phyloP scores from a whole-genome alignment of 2,329 filamentous ascomycete species.

The Paecilomyces sp. region DNA sequence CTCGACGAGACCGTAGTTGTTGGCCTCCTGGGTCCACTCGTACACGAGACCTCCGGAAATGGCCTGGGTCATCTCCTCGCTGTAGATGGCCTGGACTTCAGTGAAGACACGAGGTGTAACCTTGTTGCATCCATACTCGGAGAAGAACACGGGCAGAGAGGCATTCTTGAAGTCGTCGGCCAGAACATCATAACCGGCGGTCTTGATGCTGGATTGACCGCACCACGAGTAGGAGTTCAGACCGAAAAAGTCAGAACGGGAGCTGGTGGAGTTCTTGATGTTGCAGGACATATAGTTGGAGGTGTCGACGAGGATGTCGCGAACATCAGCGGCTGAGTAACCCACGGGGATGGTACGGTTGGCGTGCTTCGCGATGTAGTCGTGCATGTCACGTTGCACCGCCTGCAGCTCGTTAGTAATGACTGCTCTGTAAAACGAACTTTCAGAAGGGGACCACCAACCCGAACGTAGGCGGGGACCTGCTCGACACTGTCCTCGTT shows the following conservation, averaged over 20 bases:
- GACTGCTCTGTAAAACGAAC: background rate
- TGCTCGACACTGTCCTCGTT: slow-evolving; percentile 50
- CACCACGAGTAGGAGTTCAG: slow-evolving; percentile 66
- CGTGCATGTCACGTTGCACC: slow-evolving; percentile 60
- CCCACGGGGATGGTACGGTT: slow-evolving; percentile 57
- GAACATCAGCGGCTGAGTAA: slow-evolving; percentile 61
- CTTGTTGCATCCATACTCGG: slow-evolving; percentile 60
- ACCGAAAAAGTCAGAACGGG: slow-evolving; percentile 58
- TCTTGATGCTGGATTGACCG: slow-evolving; percentile 47
- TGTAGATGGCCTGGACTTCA: slow-evolving; percentile 55
- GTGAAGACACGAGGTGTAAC: slow-evolving; percentile 52
- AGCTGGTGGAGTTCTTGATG: slow-evolving; percentile 41
- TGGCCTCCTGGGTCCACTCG: slow-evolving; percentile 42
- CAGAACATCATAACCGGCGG: slow-evolving; percentile 49
- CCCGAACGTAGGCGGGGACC: slow-evolving; percentile 53
- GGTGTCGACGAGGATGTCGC: slow-evolving; percentile 52
- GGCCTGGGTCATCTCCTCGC: slow-evolving; percentile 50
- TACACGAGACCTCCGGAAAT: slow-evolving; percentile 53
- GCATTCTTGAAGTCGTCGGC: slow-evolving; percentile 52
- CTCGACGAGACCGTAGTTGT: slow-evolving; percentile 52
- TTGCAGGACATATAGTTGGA: slow-evolving; percentile 56
- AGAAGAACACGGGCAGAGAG: slow-evolving; percentile 59
- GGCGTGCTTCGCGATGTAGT: slow-evolving; percentile 56
- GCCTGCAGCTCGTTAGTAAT: slow-evolving; percentile 30
- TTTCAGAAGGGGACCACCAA: slow-evolving; percentile 18